Base-by-base conservation (phyloP, 306 rosid genomes). In the Castanea crenata region DNA sequence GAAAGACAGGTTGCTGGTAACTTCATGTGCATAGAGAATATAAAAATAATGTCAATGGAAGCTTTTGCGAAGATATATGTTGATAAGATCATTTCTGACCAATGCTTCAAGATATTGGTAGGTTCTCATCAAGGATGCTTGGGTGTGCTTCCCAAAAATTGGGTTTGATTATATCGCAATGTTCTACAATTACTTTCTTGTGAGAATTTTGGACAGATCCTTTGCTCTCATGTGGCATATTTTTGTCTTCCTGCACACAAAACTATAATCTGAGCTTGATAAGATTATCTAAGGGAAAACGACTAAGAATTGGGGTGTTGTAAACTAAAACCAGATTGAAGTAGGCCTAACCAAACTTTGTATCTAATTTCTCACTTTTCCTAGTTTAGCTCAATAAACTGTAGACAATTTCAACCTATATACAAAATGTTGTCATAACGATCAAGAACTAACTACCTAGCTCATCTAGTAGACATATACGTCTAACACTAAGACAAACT, bases 61-160 rank as follows among this genome's bases (percentile, higher is more conserved):
- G 51, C 9, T 18, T 67, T 32, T 7, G 6, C 1, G 11, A 13
- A 34, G 49, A 67, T 34, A 34, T 4, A 38, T 35, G 52, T n/a
- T 68, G 72, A 52, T 35, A 31, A 9, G 52, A 68, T 8, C 11
- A 34, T 20, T 34, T 10, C 25, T 34, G 52, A 34, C 46, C 41
- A 35, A 35, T 19, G 51, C 72, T 68, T 35, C 72, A 68, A 68
- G 19, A 14, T 5, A 5, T 10, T 18, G 27, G 72, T 35, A 5
- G 15, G 49, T 69, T 78, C 56, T 78, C 74, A 57, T 73, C 74
- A 74, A 94, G 92, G 83, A 92, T 88, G 77, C 79, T 41, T n/a
- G 90, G 87, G 80, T 85, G 90, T 19, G 80, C 85, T 55, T 69
- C 74, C 97, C 97, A 90, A 82, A 92, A 92, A 78, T 80, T 51